These are phyloP conservation scores for Hymenoscyphus fructigenus DNA, from an alignment of 2,329 filamentous ascomycete genomes.

Conservation along the genomic window DNA sequence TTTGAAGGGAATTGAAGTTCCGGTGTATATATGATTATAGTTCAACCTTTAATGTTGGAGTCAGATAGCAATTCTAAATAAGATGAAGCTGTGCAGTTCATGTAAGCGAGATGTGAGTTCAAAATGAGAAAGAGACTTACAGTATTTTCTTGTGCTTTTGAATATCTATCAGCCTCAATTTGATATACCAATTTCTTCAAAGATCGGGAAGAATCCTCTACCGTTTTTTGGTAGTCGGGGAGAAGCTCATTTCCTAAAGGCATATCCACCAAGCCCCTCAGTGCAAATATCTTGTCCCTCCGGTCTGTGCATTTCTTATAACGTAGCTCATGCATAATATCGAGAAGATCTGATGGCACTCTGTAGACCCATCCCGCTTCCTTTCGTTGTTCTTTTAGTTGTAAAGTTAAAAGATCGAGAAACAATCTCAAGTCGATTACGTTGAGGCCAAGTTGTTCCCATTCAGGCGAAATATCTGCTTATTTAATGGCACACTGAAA, in stretches of 20 bases:
- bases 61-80: background rate
- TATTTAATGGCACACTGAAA: background rate
- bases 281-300: background rate
- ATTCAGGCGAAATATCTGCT: background rate
- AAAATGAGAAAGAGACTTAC: background rate
- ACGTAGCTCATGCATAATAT: background rate
- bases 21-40: background rate
- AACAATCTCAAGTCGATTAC: background rate
- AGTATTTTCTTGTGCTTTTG: background rate
- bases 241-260: background rate
- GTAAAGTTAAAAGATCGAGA: background rate
- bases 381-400: background rate
- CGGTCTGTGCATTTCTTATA: background rate
- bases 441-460: background rate
- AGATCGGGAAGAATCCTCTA: background rate
- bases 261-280: background rate
- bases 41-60: background rate
- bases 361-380: background rate
- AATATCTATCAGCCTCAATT: background rate
- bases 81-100: background rate
- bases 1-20: background rate
- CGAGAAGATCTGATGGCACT: background rate
- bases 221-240: background rate
- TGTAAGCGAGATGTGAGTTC: background rate
- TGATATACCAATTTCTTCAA: background rate